Evolutionary conservation across 345 rosid species (phyloP).

Genomic region (Raphanus raphanistrum): DNA sequence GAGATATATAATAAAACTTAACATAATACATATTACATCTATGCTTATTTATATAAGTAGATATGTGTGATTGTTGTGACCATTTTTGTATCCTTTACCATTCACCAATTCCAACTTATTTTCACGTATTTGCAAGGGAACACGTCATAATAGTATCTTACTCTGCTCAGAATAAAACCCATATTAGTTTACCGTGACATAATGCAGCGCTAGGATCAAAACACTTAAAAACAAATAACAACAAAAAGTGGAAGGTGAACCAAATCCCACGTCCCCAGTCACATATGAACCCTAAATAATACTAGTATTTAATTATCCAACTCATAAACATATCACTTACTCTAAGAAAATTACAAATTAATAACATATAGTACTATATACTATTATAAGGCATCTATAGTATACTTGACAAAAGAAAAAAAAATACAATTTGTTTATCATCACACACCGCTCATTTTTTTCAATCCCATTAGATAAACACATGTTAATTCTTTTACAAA

Average conservation of each 20-base stretch:
- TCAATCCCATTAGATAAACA: not conserved
- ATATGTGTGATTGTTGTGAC: not conserved
- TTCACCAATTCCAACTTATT: not conserved
- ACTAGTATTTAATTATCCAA: not conserved
- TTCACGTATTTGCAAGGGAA: not conserved
- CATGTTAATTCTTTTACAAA: not conserved
- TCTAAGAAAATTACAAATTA: not conserved
- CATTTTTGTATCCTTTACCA: not conserved
- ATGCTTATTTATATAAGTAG: not conserved
- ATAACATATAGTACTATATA: not conserved
- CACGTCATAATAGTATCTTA: not conserved
- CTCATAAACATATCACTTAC: not conserved
- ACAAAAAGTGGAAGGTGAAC: not conserved
- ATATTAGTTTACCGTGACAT: not conserved
- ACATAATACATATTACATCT: not conserved
- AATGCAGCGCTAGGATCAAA: not conserved
- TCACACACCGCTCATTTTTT: constrained; percentile 17
- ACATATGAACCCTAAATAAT: not conserved
- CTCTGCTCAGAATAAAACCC: not conserved
- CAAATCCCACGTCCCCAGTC: not conserved
- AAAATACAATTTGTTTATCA: not conserved
- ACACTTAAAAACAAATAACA: not conserved
- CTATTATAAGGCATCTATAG: not conserved
- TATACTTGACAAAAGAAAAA: not conserved
- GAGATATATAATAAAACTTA: not conserved